Evolutionary conservation across 1,284 basidiomycete genomes (phyloP).

Genomic region (Apiotrichum gamsii): DNA sequence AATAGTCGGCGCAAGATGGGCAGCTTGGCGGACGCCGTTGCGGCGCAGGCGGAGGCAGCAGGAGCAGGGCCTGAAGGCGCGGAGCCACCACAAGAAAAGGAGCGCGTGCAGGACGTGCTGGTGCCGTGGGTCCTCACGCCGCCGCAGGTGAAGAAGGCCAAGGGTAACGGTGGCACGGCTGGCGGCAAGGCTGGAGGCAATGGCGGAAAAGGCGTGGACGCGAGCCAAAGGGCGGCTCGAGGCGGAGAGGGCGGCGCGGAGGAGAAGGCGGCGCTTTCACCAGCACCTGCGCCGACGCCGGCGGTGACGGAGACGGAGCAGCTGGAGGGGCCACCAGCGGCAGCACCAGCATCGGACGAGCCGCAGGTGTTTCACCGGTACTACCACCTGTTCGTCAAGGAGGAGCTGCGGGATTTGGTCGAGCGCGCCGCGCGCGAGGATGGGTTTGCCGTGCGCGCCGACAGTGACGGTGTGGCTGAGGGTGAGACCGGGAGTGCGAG

Average conservation of each 20-base stretch:
- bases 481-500: too few species aligned
- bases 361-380: constrained; percentile 67
- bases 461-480: constrained; percentile 4
- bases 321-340: neutral
- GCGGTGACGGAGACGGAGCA: neutral
- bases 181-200: constrained; percentile 3
- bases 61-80: neutral
- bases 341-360: neutral
- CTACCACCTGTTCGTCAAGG: constrained; percentile 84
- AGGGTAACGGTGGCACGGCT: neutral
- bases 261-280: neutral
- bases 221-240: too few species aligned
- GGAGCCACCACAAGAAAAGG: neutral
- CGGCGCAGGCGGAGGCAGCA: constrained; percentile 1
- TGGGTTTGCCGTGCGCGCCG: constrained; percentile 46
- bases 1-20: constrained; percentile 64
- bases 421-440: constrained; percentile 58
- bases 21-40: constrained; percentile 36
- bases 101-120: constrained; percentile 57
- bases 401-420: constrained; percentile 64
- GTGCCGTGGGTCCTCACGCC: constrained; percentile 59
- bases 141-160: constrained; percentile 15
- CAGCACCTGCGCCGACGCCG: too few species aligned
- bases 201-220: too few species aligned
- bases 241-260: too few species aligned